Conservation (phyloP, 352 stramenopile species). For the Globisporangium abappressorium region DNA sequence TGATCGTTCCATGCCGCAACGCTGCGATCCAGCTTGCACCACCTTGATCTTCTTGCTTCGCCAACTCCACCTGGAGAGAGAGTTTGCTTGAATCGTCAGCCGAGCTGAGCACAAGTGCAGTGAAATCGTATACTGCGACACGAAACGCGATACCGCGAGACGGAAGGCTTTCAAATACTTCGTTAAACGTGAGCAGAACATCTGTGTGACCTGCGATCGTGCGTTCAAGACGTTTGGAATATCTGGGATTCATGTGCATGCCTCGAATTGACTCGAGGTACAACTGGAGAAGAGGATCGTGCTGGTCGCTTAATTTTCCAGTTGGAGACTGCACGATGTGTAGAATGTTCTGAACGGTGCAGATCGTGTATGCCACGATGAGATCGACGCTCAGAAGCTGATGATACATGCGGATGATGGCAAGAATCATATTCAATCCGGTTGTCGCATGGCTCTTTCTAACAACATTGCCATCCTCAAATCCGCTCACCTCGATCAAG, state of each 20-base stretch:
- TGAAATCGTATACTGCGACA: not conserved
- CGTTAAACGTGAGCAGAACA: not conserved
- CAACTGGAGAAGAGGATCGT: not conserved
- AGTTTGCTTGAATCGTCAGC: not conserved
- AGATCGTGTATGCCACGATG: not conserved
- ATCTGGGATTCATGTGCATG: not conserved
- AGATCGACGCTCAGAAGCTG: not conserved
- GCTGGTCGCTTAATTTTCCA: not conserved
- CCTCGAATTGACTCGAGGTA: slow-evolving; percentile 4
- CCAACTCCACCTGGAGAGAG: not conserved
- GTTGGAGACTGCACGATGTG: not conserved
- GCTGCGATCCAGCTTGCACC: not conserved
- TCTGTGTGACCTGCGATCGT: not conserved
- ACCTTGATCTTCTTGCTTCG: not conserved
- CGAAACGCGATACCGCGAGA: not conserved
- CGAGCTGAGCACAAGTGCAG: not conserved
- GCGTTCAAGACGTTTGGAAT: not conserved
- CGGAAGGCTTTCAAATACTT: not conserved
- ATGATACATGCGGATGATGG: not conserved
- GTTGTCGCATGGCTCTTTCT: not conserved
- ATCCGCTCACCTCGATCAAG: not conserved
- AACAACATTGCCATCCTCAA: not conserved
- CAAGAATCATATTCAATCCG: not conserved
- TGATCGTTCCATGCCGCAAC: not conserved
- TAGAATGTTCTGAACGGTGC: not conserved